Conservation (phyloP, 495 filamentous ascomycete genomes). For the Sabuloglossum arenarium region DNA sequence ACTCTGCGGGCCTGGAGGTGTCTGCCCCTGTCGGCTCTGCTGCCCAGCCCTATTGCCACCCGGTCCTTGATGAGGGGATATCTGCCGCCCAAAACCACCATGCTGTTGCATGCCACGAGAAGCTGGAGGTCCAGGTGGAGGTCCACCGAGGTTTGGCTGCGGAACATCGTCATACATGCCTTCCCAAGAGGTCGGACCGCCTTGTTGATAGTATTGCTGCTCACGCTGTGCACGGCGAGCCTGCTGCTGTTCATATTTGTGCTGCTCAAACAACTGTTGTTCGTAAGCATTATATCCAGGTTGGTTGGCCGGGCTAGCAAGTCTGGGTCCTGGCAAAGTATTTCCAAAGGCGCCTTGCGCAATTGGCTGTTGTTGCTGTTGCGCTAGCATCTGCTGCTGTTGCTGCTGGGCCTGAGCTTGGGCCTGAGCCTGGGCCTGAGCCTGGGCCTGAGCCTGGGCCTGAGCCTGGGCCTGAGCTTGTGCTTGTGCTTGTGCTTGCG, state of each 20-base stretch:
- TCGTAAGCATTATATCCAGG: slow-evolving; percentile 51
- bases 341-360: slow-evolving; percentile 8
- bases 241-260: slow-evolving; percentile 66
- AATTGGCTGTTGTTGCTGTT: slow-evolving; percentile 2
- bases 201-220: slow-evolving; percentile 23
- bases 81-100: slow-evolving; percentile 9
- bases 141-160: slow-evolving; percentile 39
- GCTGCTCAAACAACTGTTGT: slow-evolving; percentile 68
- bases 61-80: slow-evolving; percentile 7
- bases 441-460: neutral
- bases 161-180: slow-evolving; percentile 99
- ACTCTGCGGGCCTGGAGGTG: slow-evolving; percentile 30
- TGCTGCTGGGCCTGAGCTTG: neutral
- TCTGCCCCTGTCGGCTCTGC: slow-evolving; percentile 22
- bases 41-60: slow-evolving; percentile 15
- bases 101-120: slow-evolving; percentile 23
- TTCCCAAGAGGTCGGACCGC: slow-evolving; percentile 72
- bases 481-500: slow-evolving; percentile 13
- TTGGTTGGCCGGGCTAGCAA: slow-evolving; percentile 19
- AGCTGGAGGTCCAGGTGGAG: slow-evolving; percentile 29
- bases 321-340: slow-evolving; percentile 12
- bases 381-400: neutral
- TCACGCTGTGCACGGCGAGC: slow-evolving; percentile 28
- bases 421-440: neutral
- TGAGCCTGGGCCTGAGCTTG: slow-evolving; percentile 6